Percentiles rank a stretch among this genome's conserved stretches.
phyloP scores from a whole-genome alignment of 768 basidiomycete genomes.

The Psilocybe cubensis region DNA sequence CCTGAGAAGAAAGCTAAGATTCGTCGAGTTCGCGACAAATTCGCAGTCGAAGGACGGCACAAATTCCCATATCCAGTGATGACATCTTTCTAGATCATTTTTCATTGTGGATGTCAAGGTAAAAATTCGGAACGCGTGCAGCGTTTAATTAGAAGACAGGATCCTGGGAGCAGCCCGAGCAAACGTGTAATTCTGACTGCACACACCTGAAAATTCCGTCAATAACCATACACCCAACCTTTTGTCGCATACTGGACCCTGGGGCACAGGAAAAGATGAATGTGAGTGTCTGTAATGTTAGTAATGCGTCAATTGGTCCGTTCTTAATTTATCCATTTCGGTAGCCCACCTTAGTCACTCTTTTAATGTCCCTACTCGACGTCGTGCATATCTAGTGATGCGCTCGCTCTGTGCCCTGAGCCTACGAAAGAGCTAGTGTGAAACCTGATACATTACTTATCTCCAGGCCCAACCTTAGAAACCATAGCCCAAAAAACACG shows the following conservation, averaged over 20 bases:
- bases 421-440: too few relatives aligned
- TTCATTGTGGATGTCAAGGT: constrained; percentile 11
- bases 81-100: constrained; percentile 3
- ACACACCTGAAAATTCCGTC: too few relatives aligned
- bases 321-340: not conserved
- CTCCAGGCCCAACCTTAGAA: not conserved
- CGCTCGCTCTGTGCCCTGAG: not conserved
- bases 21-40: not conserved
- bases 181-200: too few relatives aligned
- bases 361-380: too few relatives aligned
- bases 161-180: too few relatives aligned
- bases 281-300: not conserved
- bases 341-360: not conserved
- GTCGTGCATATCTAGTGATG: too few relatives aligned
- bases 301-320: not conserved
- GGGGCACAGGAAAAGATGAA: not conserved
- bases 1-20: not conserved
- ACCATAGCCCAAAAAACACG: not conserved
- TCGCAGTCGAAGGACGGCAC: constrained; percentile 1
- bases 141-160: not conserved
- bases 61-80: constrained; percentile 2
- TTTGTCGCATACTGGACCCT: not conserved
- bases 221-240: too few relatives aligned
- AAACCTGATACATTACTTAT: not conserved
- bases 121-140: not conserved